Evolutionary conservation across 2,329 filamentous ascomycete species (phyloP).

Genomic region (Penicillium corylophilum): DNA sequence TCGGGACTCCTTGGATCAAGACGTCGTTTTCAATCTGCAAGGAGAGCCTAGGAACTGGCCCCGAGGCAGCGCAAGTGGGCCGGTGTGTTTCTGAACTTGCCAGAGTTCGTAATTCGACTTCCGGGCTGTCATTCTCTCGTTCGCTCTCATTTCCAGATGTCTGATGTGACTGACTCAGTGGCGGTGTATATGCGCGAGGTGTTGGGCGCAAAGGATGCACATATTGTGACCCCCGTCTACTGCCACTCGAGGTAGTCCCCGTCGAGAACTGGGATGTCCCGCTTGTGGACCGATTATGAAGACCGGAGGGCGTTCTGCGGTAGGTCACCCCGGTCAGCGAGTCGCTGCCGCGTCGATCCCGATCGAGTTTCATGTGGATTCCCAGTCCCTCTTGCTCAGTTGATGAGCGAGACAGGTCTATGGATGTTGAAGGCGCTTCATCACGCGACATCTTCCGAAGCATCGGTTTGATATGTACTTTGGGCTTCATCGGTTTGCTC

Average conservation of each 20-base stretch:
- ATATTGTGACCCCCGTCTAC: slow-evolving; percentile 52
- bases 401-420: slow-evolving; percentile 56
- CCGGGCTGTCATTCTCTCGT: slow-evolving; percentile 45
- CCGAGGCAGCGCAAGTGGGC: slow-evolving; percentile 34
- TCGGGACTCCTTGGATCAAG: slow-evolving; percentile 47
- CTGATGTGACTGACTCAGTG: slow-evolving; percentile 51
- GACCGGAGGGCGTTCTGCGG: slow-evolving; percentile 42
- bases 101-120: slow-evolving; percentile 37
- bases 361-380: slow-evolving; percentile 45
- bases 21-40: slow-evolving; percentile 42
- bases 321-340: slow-evolving; percentile 36
- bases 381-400: slow-evolving; percentile 59
- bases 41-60: slow-evolving; percentile 31
- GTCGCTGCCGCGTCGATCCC: slow-evolving; percentile 36
- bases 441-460: slow-evolving; percentile 54
- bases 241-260: slow-evolving; percentile 45
- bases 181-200: slow-evolving; percentile 55
- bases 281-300: slow-evolving; percentile 55
- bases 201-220: slow-evolving; percentile 57
- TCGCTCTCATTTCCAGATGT: slow-evolving; percentile 49
- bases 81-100: slow-evolving; percentile 27
- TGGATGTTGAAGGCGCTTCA: slow-evolving; percentile 47
- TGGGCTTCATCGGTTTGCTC: slow-evolving; percentile 25
- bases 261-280: slow-evolving; percentile 56
- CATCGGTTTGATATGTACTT: slow-evolving; percentile 55